Base-by-base conservation (phyloP, 1,139 yeast genomes). In the Pneumocystis canis region DNA sequence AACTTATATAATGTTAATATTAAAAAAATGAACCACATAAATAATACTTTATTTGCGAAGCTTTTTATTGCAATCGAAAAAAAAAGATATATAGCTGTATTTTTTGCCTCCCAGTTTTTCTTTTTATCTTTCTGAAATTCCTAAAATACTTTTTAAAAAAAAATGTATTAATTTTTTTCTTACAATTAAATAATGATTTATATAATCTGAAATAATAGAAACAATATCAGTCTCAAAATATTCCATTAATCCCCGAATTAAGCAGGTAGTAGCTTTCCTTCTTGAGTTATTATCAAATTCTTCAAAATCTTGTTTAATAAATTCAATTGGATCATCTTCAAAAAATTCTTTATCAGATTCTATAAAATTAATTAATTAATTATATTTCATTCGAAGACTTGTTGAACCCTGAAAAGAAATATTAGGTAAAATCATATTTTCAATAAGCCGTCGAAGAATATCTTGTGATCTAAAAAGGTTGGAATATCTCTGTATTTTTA, bases 321-420 rank as follows among this genome's bases (percentile, higher is more conserved):
- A 94, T 70, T 88, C 94, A 62, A 92, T 85, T 56, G 98, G 98
- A 71, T 94, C 98, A 74, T 94, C 98, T 74, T 92, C 98, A 74
- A 94, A 92, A 67, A 84, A 74, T 73, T 94, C 98, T 70, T 89
- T 89, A 72, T 94, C 99, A 5, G 85, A 79, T 64, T 86, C 90
- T 47, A 20, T 9, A 11, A 71, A 7, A 58, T 32, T 25, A 16
- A 30, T 61, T 39, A 37, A 18, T 58, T 25, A n/a, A n/a, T 56
- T 28, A 92, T 16, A 18, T n/a, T 20, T 32, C 16, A 33, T 20
- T 58, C 14, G 28, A 58, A 57, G 9, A 14, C 25, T 28, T 25
- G n/a, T 25, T 9, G 25, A 47, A 47, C 54, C 54, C 16, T 85
- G 70, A 63, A 92, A 80, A 28, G 84, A 81, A 70, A 90, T 83